phyloP scores from a whole-genome alignment of 2,329 filamentous ascomycete genomes.

The Fusarium albosuccineum region DNA sequence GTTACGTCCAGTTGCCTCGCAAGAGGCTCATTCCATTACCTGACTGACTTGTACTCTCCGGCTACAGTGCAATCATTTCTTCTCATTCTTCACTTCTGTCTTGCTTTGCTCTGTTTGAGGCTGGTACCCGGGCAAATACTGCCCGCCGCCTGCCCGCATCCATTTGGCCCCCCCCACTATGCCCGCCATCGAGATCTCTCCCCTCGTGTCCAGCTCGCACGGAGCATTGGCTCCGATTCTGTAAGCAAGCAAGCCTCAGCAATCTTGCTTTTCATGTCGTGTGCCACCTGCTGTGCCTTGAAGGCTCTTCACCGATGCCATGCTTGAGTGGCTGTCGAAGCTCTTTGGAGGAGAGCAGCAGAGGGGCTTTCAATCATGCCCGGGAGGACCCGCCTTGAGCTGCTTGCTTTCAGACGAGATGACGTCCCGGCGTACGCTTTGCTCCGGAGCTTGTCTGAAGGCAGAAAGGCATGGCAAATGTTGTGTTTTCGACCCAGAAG shows the following conservation, averaged over 20 bases:
- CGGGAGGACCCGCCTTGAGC: constrained; percentile 22
- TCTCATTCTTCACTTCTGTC: background rate
- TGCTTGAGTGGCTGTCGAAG: constrained; percentile 17
- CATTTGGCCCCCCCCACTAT: constrained; percentile 22
- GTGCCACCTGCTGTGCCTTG: background rate
- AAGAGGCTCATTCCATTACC: background rate
- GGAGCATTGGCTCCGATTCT: constrained; percentile 35
- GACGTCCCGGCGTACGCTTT: constrained; percentile 5
- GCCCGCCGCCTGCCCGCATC: constrained; percentile 1
- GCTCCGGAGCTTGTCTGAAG: constrained; percentile 10
- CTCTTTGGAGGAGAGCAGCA: constrained; percentile 2
- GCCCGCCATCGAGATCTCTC: constrained; percentile 36
- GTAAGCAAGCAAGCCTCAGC: background rate
- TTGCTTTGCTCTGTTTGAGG: constrained; percentile 1
- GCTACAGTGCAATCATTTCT: constrained; percentile 1
- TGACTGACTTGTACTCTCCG: background rate
- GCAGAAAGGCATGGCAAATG: constrained; percentile 6
- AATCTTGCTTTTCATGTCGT: constrained; percentile 17
- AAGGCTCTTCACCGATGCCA: constrained; percentile 3
- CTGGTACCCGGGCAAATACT: constrained; percentile 8
- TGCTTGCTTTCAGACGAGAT: constrained; percentile 7
- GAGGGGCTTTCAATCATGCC: background rate
- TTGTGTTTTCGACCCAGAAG: constrained; percentile 4
- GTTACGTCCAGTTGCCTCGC: constrained; percentile 15
- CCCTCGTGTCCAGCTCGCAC: constrained; percentile 26